Conservation (phyloP, 305 asterid species). For the Solanum aculeatissimum region DNA sequence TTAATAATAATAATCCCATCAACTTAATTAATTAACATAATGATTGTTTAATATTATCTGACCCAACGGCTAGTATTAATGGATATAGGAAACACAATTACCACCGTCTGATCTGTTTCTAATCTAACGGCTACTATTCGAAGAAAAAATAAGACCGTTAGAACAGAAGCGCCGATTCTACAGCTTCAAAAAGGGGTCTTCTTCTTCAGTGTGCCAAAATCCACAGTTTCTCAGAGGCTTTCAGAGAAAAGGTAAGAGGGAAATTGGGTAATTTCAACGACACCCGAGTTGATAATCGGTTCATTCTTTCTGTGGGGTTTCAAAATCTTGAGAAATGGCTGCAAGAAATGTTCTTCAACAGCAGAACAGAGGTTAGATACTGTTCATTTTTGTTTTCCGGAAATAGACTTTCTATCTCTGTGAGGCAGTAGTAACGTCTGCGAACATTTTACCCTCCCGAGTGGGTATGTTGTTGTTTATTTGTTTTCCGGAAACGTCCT, state of each 20-base stretch:
- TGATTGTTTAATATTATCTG: neutral
- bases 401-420: too few relatives aligned
- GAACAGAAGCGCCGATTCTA: constrained; percentile 15
- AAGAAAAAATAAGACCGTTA: constrained; percentile 37
- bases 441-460: too few relatives aligned
- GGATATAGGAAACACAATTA: neutral
- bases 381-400: neutral
- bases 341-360: constrained; percentile 48
- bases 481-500: too few relatives aligned
- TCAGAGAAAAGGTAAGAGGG: neutral
- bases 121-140: constrained; percentile 3
- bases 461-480: too few relatives aligned
- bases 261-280: neutral
- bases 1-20: neutral
- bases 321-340: constrained; percentile 30
- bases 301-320: neutral
- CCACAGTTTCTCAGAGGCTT: neutral
- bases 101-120: neutral
- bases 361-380: constrained; percentile 43
- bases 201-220: constrained; percentile 4
- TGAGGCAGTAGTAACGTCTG: too few relatives aligned
- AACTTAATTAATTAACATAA: neutral
- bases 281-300: neutral
- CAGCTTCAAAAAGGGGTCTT: constrained; percentile 14
- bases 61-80: neutral